phyloP scores from a whole-genome alignment of 768 basidiomycete genomes.

The Naematelia aurantialba region DNA sequence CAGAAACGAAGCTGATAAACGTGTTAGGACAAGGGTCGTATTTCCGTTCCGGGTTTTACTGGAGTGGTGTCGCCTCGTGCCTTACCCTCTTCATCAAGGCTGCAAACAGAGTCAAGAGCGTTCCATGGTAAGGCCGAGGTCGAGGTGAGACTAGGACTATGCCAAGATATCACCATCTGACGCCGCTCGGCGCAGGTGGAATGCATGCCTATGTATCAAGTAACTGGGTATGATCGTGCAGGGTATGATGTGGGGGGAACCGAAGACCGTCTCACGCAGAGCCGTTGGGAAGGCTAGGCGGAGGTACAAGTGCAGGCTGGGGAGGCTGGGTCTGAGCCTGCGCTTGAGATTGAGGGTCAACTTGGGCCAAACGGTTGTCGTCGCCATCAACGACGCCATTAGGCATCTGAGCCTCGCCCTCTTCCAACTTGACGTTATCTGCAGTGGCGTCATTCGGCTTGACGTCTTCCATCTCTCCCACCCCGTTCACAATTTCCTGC shows the following conservation, averaged over 20 bases:
- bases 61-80: conserved; percentile 3
- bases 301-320: too few species aligned
- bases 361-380: too few species aligned
- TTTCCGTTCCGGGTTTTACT: conserved; percentile 13
- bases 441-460: not conserved
- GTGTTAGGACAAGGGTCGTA: conserved; percentile 10
- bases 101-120: conserved; percentile 1
- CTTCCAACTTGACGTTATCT: conserved; percentile 1
- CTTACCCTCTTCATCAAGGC: conserved; percentile 13
- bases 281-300: not conserved
- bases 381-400: not conserved
- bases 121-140: conserved; percentile 24
- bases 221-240: not conserved
- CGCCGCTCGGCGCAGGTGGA: too few species aligned
- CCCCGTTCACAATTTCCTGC: too few species aligned
- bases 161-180: too few species aligned
- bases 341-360: too few species aligned
- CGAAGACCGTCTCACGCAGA: not conserved
- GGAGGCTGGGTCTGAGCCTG: too few species aligned
- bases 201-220: too few species aligned
- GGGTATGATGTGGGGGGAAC: not conserved
- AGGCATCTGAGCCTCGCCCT: not conserved
- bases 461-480: not conserved
- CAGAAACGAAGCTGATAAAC: not conserved
- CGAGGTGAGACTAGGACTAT: not conserved